phyloP scores from a whole-genome alignment of 306 rosid genomes.

The Medicago arabica region DNA sequence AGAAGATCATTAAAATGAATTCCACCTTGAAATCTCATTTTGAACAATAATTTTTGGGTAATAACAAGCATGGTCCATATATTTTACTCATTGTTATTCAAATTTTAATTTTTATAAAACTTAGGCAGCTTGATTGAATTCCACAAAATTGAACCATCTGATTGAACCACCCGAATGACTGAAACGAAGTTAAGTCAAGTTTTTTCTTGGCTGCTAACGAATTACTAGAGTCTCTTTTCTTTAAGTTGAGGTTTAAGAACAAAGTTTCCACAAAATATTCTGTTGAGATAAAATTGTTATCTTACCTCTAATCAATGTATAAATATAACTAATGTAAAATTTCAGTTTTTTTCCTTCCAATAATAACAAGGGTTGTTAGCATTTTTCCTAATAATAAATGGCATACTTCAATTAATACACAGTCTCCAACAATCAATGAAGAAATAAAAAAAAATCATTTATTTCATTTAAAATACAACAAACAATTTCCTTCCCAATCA shows the following conservation, averaged over 20 bases:
- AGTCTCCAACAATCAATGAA: not conserved
- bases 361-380: not conserved
- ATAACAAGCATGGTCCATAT: not conserved
- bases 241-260: too few relatives aligned
- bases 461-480: not conserved
- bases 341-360: not conserved
- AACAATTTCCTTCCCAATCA: slow-evolving; percentile 4
- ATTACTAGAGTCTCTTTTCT: too few relatives aligned
- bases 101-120: not conserved
- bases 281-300: too few relatives aligned
- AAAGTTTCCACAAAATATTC: too few relatives aligned
- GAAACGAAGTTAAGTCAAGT: too few relatives aligned
- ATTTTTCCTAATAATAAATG: not conserved
- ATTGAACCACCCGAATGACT: not conserved
- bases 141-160: not conserved
- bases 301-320: not conserved
- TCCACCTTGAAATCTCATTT: not conserved
- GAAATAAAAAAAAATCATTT: slow-evolving; percentile 4
- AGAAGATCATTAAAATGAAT: slow-evolving; percentile 4
- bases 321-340: not conserved
- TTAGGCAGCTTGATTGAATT: not conserved
- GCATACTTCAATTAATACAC: not conserved
- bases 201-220: too few relatives aligned
- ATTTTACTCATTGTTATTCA: not conserved
- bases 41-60: not conserved